phyloP scores from a whole-genome alignment of 331 rosid species.

The Prunus yedoensis region DNA sequence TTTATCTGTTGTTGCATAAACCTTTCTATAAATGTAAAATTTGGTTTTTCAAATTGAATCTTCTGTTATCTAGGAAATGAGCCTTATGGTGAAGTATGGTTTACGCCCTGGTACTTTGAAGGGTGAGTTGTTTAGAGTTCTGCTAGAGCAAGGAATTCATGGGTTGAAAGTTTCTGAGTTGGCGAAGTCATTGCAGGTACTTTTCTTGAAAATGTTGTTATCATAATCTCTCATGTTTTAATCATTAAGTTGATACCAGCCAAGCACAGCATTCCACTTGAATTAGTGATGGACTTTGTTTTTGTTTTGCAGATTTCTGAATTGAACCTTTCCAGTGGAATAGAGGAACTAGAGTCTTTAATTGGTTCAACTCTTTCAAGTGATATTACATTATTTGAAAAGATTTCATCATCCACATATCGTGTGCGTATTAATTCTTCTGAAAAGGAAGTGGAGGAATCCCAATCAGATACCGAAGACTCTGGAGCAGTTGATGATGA shows the following conservation, averaged over 20 bases:
- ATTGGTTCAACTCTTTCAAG: constrained; percentile 82
- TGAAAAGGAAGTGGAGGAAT: constrained; percentile 57
- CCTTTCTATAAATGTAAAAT: background rate
- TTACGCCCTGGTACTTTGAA: constrained; percentile 79
- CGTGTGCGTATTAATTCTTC: constrained; percentile 57
- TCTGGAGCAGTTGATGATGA: constrained; percentile 82
- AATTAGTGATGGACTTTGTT: constrained; percentile 22
- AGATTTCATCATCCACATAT: constrained; percentile 60
- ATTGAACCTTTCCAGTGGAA: constrained; percentile 61
- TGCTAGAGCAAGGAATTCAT: constrained; percentile 69
- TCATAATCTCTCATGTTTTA: background rate
- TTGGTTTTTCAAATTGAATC: constrained; percentile 18
- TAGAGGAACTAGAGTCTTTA: constrained; percentile 70
- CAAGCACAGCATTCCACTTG: constrained; percentile 20
- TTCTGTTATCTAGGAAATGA: constrained; percentile 57
- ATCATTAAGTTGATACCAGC: background rate
- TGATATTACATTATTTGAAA: constrained; percentile 91
- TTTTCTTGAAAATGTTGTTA: constrained; percentile 15
- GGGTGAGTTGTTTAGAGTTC: constrained; percentile 68
- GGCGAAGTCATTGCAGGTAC: constrained; percentile 66
- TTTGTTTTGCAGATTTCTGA: constrained; percentile 64
- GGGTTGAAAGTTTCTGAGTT: constrained; percentile 82
- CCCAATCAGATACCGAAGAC: constrained; percentile 78
- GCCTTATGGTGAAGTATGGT: constrained; percentile 65
- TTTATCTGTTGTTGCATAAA: background rate